Percentiles rank a stretch among this genome's conserved stretches.
Conservation (phyloP, 2,329 filamentous ascomycete genomes). For the Monilinia laxa region DNA sequence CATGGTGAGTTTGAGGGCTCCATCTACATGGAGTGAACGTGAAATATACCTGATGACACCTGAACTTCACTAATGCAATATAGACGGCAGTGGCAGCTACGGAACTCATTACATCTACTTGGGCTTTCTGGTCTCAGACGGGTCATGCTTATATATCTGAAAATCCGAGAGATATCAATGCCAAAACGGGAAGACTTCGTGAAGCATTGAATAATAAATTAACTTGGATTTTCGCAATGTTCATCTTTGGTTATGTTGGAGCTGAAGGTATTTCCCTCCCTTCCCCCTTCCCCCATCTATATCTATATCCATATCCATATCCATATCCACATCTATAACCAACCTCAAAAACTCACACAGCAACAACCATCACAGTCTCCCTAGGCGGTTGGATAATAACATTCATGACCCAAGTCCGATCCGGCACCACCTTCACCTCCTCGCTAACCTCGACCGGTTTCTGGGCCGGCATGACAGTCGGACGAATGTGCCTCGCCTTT, state of each 20-base stretch:
- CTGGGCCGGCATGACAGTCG: constrained; percentile 79
- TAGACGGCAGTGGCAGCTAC: constrained; percentile 54
- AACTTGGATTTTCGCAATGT: constrained; percentile 70
- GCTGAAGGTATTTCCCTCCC: constrained; percentile 49
- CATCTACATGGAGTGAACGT: neutral
- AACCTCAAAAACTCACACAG: too few species aligned
- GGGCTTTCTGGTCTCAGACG: constrained; percentile 63
- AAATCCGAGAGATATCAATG: constrained; percentile 46
- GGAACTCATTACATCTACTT: constrained; percentile 52
- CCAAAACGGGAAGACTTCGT: constrained; percentile 30
- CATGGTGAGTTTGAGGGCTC: constrained; percentile 53
- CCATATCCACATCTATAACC: too few species aligned
- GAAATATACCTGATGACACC: neutral
- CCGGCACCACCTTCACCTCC: constrained; percentile 67
- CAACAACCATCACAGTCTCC: constrained; percentile 48
- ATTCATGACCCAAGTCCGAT: constrained; percentile 80
- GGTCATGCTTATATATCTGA: constrained; percentile 56
- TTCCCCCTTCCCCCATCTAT: too few species aligned
- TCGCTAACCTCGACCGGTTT: constrained; percentile 79
- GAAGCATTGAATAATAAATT: constrained; percentile 45
- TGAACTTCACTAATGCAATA: neutral
- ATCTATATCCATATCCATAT: too few species aligned
- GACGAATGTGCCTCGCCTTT: constrained; percentile 72
- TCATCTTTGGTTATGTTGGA: constrained; percentile 77
- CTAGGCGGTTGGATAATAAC: constrained; percentile 79